Conservation (phyloP, 169 alveolate genomes). For the Cryptosporidium sp. region DNA sequence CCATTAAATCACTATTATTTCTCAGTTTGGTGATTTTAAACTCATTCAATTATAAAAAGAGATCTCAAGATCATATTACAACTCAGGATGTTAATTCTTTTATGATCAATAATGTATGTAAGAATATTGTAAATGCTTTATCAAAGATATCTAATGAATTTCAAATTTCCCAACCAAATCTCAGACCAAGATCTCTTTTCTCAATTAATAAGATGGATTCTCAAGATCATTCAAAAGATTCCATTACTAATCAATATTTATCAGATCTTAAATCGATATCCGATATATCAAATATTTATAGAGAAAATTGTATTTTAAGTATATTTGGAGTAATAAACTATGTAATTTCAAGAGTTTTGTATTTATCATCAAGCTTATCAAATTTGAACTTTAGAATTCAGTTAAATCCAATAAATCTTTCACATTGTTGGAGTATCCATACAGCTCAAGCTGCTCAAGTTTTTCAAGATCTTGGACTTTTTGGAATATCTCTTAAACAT, state of each 20-base stretch:
- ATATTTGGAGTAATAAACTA: conserved; percentile 46
- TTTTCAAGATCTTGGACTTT: conserved; percentile 37
- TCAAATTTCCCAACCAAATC: conserved; percentile 6
- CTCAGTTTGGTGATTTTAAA: conserved; percentile 3
- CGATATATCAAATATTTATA: neutral
- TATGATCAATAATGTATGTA: conserved; percentile 6
- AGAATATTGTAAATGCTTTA: conserved; percentile 1
- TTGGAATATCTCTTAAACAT: conserved; percentile 25
- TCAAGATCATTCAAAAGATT: neutral
- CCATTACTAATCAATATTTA: neutral
- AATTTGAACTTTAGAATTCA: neutral
- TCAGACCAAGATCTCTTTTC: conserved; percentile 47
- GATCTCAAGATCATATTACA: neutral
- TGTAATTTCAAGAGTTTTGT: conserved; percentile 24
- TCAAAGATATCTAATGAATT: conserved; percentile 31
- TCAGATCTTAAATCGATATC: neutral
- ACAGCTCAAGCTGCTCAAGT: conserved; percentile 58
- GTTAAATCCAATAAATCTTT: neutral
- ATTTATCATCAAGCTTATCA: neutral
- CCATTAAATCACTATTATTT: conserved; percentile 33
- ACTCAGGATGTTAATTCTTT: neutral
- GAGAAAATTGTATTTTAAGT: neutral
- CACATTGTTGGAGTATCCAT: conserved; percentile 14
- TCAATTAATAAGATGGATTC: conserved; percentile 21
- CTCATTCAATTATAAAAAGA: neutral